phyloP scores from a whole-genome alignment of 2,329 filamentous ascomycete genomes.

The Botrytis cinerea region DNA sequence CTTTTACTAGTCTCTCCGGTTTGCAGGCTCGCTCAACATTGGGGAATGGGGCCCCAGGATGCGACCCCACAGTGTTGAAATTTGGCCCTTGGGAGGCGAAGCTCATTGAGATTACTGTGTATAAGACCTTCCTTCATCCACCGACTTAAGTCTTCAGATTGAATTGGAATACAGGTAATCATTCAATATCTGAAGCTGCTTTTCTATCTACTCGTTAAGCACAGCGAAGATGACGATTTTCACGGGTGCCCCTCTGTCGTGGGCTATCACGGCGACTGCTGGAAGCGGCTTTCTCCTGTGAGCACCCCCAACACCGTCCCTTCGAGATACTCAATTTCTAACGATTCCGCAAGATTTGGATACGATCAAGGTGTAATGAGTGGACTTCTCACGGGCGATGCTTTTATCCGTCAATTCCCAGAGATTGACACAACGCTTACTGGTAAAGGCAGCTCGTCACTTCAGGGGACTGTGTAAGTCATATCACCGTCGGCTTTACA shows the following conservation, averaged over 20 bases:
- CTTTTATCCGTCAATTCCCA: constrained; percentile 4
- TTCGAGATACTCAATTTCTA: too few species aligned
- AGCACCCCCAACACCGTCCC: constrained; percentile 14
- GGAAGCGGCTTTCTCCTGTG: neutral
- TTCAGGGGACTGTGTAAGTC: constrained; percentile 48
- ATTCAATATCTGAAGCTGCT: neutral
- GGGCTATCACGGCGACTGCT: constrained; percentile 6
- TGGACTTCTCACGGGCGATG: constrained; percentile 45
- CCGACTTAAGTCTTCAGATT: too few species aligned
- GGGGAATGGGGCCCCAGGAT: neutral
- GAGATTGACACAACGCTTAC: constrained; percentile 20
- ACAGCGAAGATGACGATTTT: constrained; percentile 1
- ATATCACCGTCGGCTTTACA: neutral
- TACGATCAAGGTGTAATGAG: constrained; percentile 53
- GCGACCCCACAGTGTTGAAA: neutral
- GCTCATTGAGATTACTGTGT: too few species aligned
- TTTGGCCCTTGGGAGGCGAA: too few species aligned
- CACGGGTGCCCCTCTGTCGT: neutral
- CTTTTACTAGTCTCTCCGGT: too few species aligned
- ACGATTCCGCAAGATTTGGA: constrained; percentile 43
- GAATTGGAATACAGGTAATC: too few species aligned
- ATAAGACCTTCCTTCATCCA: neutral
- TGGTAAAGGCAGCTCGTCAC: constrained; percentile 45
- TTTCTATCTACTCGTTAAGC: neutral
- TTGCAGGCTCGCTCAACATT: too few species aligned